phyloP scores from a whole-genome alignment of 352 stramenopile genomes.

The Globisporangium polare region DNA sequence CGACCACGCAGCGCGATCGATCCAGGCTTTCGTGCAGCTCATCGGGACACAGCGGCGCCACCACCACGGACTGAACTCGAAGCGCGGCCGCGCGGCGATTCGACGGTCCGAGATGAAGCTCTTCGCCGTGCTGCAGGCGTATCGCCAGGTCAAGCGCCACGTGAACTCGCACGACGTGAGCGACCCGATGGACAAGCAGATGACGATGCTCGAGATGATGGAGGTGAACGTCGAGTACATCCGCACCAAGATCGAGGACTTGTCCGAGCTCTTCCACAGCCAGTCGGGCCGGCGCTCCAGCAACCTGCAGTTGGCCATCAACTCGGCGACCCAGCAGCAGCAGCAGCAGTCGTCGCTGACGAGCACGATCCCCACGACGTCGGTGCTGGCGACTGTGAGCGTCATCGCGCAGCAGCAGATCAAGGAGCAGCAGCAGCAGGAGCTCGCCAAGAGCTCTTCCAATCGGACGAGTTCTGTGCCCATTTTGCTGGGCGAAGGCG shows the following conservation, averaged over 20 bases:
- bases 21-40: conserved; percentile 65
- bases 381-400: background rate
- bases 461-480: background rate
- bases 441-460: background rate
- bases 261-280: conserved; percentile 44
- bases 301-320: conserved; percentile 12
- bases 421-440: conserved; percentile 8
- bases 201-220: conserved; percentile 87
- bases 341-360: background rate
- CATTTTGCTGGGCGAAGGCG: too few species aligned
- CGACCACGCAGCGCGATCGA: conserved; percentile 50
- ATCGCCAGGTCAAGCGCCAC: conserved; percentile 52
- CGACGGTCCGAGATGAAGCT: conserved; percentile 48
- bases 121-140: conserved; percentile 50
- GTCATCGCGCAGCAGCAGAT: conserved; percentile 6
- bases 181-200: conserved; percentile 77
- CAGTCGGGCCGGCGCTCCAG: conserved; percentile 22
- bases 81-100: conserved; percentile 4
- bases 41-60: conserved; percentile 36
- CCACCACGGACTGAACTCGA: conserved; percentile 17
- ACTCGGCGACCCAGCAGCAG: background rate
- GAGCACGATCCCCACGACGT: background rate
- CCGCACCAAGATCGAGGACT: conserved; percentile 70
- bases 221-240: conserved; percentile 84
- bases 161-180: conserved; percentile 66